Conservation (phyloP, 441 rosid genomes). For the Bocquillonia castaneifolia region DNA sequence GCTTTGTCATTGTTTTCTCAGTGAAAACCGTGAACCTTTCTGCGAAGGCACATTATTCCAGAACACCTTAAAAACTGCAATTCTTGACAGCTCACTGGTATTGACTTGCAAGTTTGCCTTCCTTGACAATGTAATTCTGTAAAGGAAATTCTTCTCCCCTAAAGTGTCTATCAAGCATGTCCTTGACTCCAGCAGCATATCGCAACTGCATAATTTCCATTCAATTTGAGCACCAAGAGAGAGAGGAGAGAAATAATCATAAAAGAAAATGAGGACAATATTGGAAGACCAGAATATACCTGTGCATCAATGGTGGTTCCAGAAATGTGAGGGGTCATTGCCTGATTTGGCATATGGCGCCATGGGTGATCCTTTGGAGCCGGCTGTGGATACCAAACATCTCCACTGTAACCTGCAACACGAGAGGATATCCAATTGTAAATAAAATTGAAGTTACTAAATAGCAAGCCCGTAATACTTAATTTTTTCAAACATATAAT, state of each 20-base stretch:
- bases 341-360: constrained; percentile 98
- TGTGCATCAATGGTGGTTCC: constrained; percentile 95
- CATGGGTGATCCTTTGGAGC: constrained; percentile 96
- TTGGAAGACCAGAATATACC: constrained; percentile 31
- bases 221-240: constrained; percentile 4
- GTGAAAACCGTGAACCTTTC: constrained; percentile 4
- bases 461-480: too few species aligned
- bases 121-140: constrained; percentile 79
- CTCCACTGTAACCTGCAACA: constrained; percentile 80
- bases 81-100: constrained; percentile 40
- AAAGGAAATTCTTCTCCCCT: constrained; percentile 81
- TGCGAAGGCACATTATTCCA: background rate
- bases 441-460: too few species aligned
- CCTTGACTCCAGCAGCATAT: constrained; percentile 83
- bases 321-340: constrained; percentile 95
- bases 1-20: background rate
- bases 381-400: constrained; percentile 95
- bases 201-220: constrained; percentile 48
- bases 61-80: background rate
- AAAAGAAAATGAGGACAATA: background rate
- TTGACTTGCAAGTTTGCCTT: constrained; percentile 73
- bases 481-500: too few species aligned
- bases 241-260: background rate
- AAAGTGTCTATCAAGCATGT: constrained; percentile 85
- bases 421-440: background rate